Evolutionary conservation across 164 flowering plant species (phyloP).

Genomic region (Macadamia integrifolia): DNA sequence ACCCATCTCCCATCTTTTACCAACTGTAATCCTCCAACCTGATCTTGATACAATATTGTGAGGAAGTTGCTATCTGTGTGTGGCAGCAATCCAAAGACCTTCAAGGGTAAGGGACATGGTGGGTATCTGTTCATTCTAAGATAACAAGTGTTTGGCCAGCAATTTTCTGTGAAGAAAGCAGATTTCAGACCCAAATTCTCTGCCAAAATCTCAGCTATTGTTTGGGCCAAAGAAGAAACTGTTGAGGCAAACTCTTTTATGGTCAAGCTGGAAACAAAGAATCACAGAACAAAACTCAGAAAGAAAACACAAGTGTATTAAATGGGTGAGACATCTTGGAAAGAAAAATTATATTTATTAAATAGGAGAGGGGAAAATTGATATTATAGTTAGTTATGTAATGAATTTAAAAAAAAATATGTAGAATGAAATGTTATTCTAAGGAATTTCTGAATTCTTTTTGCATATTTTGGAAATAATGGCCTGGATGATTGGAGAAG

Average conservation of each 20-base stretch:
- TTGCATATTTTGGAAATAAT: too few relatives aligned
- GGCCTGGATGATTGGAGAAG: too few relatives aligned
- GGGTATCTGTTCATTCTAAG: conserved; percentile 82
- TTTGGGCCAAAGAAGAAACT: conserved; percentile 46
- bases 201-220: conserved; percentile 50
- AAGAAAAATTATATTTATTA: too few relatives aligned
- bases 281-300: too few relatives aligned
- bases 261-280: conserved; percentile 37
- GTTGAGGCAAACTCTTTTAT: conserved; percentile 46
- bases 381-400: too few relatives aligned
- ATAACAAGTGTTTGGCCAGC: conserved; percentile 56
- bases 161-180: conserved; percentile 45
- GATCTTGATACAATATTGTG: conserved; percentile 69
- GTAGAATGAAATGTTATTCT: too few relatives aligned
- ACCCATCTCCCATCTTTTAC: conserved; percentile 69
- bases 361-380: too few relatives aligned
- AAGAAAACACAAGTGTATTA: too few relatives aligned
- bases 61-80: conserved; percentile 90
- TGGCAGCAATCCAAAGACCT: conserved; percentile 65
- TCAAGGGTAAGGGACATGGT: conserved; percentile 49
- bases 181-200: conserved; percentile 50
- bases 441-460: too few relatives aligned
- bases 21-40: conserved; percentile 73
- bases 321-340: too few relatives aligned
- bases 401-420: too few relatives aligned